phyloP scores from a whole-genome alignment of 352 stramenopile species.

The Hyaloperonospora arabidopsidis region DNA sequence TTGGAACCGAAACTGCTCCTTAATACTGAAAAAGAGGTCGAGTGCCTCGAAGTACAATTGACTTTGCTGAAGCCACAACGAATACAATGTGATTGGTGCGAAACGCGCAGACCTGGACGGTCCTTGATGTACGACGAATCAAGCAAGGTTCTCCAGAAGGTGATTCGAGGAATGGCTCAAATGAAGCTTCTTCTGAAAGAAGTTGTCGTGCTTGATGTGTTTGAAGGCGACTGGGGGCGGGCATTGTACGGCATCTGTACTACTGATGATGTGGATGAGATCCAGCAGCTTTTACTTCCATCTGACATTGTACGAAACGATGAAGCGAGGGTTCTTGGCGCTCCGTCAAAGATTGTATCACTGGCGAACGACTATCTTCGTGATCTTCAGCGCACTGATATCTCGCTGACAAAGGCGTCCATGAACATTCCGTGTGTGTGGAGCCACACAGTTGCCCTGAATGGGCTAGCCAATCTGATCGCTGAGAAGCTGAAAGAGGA shows the following conservation, averaged over 20 bases:
- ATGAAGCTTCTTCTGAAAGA: constrained; percentile 10
- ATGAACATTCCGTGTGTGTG: constrained; percentile 31
- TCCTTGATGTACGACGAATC: constrained; percentile 17
- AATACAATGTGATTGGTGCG: constrained; percentile 18
- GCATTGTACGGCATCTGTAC: neutral
- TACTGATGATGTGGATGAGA: neutral
- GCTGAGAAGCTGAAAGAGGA: constrained; percentile 9
- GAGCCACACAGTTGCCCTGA: constrained; percentile 9
- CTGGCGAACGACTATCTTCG: constrained; percentile 16
- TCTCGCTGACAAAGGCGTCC: constrained; percentile 27
- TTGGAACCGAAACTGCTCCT: neutral
- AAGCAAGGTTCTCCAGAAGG: constrained; percentile 13
- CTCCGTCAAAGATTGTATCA: constrained; percentile 16
- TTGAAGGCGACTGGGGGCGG: constrained; percentile 11
- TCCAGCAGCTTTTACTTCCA: constrained; percentile 26
- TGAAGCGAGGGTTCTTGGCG: constrained; percentile 10
- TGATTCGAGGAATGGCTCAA: constrained; percentile 14
- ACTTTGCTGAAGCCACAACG: constrained; percentile 2
- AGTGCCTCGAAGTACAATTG: neutral
- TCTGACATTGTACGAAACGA: constrained; percentile 21
- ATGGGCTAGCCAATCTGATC: constrained; percentile 6
- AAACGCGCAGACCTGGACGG: constrained; percentile 4
- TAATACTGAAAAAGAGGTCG: neutral
- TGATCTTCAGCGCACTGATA: constrained; percentile 11
- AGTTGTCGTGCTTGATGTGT: constrained; percentile 17